Evolutionary conservation across 208 protist species (phyloP), one percentile per base, ranked within the genome.

Genomic region (Acanthamoeba triangularis): DNA sequence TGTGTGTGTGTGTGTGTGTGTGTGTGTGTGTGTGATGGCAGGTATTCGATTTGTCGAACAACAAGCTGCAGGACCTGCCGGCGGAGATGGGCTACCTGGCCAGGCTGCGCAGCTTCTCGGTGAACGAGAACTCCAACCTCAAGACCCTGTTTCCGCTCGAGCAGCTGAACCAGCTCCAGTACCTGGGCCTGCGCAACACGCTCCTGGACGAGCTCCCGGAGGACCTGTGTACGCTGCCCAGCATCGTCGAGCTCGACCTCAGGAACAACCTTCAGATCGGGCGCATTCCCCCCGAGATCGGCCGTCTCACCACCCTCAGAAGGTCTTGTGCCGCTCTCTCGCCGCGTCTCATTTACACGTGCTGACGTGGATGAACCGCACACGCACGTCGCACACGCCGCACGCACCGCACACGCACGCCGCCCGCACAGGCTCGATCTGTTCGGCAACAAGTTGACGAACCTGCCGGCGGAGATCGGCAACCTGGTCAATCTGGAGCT

Each of bases 51-150:
- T 56, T 96, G 10, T 41, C 65, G 59, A 95, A 91, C 93, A 97
- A 97, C 61, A 97, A 97, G 59, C 44, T 97, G 13, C 44, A 78
- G 67, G 78, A 95, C 33, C 25, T 97, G 18, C 97, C 97, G 30
- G 93, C 90, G 13, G 96, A 97, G 37, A 74, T 97, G 25, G 84
- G 84, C n/a, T 41, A 91, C 6, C 93, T 97, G 61, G 63, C 88
- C 2, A 82, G 44, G 33, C 88, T 97, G 37, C 93, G 69, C 16
- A 82, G 61, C n/a, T 90, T 97, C 11, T 96, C 96, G 16, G 87
- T 97, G n/a, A 90, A 95, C 59, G 96, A 96, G 8, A 97, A 97
- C 61, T 95, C 97, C 61, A 95, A 67, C 41, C 96, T 97, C n/a
- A 54, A 90, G 35, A 95, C 76, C 23, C 67, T 97, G 2, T 96